Evolutionary conservation across 306 rosid genomes (phyloP).

Genomic region (Malus asiatica): DNA sequence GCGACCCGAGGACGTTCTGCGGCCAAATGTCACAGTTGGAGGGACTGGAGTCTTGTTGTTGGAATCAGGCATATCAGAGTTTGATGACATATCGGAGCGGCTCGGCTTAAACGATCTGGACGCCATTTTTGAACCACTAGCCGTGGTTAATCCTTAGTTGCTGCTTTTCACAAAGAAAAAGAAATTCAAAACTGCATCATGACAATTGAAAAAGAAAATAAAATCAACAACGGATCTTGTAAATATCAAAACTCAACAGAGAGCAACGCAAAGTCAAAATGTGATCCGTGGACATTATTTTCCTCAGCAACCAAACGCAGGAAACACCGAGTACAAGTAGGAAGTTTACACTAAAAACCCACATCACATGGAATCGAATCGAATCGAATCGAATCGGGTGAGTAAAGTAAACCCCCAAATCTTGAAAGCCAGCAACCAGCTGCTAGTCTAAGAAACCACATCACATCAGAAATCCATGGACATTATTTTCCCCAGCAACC

Average conservation of each 20-base stretch:
- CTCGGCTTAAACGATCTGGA: slow-evolving; percentile 54
- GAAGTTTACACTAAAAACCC: not conserved
- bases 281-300: not conserved
- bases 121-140: slow-evolving; percentile 40
- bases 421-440: too few relatives aligned
- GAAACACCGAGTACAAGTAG: not conserved
- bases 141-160: not conserved
- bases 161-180: slow-evolving; percentile 25
- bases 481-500: slow-evolving; percentile 12
- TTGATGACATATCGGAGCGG: slow-evolving; percentile 50
- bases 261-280: not conserved
- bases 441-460: not conserved
- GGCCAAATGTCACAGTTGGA: slow-evolving; percentile 66
- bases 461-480: not conserved
- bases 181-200: slow-evolving; percentile 20
- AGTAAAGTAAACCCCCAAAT: not conserved
- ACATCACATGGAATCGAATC: not conserved
- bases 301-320: too few relatives aligned
- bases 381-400: not conserved
- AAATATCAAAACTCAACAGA: not conserved
- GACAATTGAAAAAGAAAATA: not conserved
- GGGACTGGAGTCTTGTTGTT: slow-evolving; percentile 63
- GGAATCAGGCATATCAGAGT: slow-evolving; percentile 53
- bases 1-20: slow-evolving; percentile 87
- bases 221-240: not conserved